These are phyloP conservation scores for Entamoeba invadens DNA, from an alignment of 208 protist genomes.

Conservation along the genomic window DNA sequence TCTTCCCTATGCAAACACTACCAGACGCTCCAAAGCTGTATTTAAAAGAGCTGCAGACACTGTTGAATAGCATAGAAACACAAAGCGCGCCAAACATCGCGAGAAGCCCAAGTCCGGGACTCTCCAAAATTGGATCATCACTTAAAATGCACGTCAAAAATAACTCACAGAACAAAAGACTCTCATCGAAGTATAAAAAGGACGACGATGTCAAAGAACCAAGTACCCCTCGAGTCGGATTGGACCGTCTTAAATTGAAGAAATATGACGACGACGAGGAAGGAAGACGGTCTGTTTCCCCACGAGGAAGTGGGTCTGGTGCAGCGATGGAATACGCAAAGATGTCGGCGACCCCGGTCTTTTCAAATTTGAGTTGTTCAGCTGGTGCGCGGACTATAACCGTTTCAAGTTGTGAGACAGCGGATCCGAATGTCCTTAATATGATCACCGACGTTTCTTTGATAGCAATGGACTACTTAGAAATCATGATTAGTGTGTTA, in stretches of 20 bases:
- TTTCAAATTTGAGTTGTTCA: neutral
- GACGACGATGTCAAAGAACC: neutral
- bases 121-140: neutral
- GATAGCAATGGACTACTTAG: neutral
- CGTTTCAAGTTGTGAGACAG: neutral
- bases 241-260: too few relatives aligned
- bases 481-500: neutral
- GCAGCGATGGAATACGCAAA: neutral
- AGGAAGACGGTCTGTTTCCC: too few relatives aligned
- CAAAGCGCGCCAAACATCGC: neutral
- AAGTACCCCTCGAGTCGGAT: neutral
- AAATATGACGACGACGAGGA: neutral
- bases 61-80: neutral
- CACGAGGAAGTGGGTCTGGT: too few relatives aligned
- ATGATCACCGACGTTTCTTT: neutral
- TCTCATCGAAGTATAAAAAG: neutral
- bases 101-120: neutral
- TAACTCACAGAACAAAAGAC: neutral
- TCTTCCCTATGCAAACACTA: neutral
- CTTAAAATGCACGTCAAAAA: neutral
- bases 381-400: neutral
- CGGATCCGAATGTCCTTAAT: neutral
- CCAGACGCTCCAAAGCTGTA: neutral
- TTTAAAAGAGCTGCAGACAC: neutral
- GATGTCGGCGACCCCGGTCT: neutral